Evolutionary conservation across 83 land plant genomes (phyloP).

Genomic region (Thuja plicata): DNA sequence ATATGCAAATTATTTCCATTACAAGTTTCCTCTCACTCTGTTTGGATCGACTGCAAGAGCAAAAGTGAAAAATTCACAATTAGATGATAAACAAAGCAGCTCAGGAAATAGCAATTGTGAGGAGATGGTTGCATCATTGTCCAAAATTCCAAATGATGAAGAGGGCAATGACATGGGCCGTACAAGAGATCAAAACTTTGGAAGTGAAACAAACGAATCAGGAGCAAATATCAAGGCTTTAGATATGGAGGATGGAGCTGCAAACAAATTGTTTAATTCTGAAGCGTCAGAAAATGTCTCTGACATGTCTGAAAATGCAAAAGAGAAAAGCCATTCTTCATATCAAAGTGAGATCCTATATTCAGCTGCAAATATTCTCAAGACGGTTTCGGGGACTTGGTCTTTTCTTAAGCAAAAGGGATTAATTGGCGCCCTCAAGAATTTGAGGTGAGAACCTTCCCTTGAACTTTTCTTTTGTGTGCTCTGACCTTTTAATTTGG

Average conservation of each 20-base stretch:
- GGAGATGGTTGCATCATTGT: neutral
- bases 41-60: neutral
- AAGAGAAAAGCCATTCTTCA: neutral
- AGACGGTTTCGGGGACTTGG: constrained; percentile 1
- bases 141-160: neutral
- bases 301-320: neutral
- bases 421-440: neutral
- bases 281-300: neutral
- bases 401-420: constrained; percentile 3
- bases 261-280: neutral
- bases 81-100: no score
- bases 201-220: neutral
- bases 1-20: no score
- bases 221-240: neutral
- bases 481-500: neutral
- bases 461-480: neutral
- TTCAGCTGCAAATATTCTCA: neutral
- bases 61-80: neutral
- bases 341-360: neutral
- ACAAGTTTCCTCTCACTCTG: neutral
- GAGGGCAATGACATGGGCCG: neutral
- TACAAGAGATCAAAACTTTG: neutral
- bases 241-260: neutral
- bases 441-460: neutral
- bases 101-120: neutral